Evolutionary conservation across 1,284 basidiomycete genomes (phyloP).

Genomic region (Trichosporon ovoides): DNA sequence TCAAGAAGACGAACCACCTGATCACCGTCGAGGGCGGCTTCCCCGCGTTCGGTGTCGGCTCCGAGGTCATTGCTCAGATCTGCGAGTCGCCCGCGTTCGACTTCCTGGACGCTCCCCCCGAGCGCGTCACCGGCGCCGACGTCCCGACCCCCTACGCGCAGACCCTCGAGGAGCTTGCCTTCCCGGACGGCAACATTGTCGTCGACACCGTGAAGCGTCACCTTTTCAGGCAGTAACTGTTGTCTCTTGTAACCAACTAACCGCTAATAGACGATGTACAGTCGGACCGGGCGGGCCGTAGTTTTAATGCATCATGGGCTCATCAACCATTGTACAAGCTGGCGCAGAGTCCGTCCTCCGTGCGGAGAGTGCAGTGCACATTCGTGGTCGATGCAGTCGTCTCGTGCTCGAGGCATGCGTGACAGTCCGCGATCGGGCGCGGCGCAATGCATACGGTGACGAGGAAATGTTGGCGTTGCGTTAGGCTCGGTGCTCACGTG

Average conservation of each 20-base stretch:
- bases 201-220: slow-evolving; percentile 87
- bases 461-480: too few relatives aligned
- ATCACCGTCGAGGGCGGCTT: slow-evolving; percentile 97
- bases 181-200: slow-evolving; percentile 83
- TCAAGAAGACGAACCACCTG: slow-evolving; percentile 97
- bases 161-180: slow-evolving; percentile 79
- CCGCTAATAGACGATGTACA: slow-evolving; percentile 19
- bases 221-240: slow-evolving; percentile 52
- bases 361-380: too few relatives aligned
- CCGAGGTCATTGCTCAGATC: slow-evolving; percentile 94
- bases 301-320: slow-evolving; percentile 9
- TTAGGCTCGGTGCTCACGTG: too few relatives aligned
- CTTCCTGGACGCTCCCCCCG: slow-evolving; percentile 94
- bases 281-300: slow-evolving; percentile 5
- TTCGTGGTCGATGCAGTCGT: too few relatives aligned
- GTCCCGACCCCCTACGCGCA: slow-evolving; percentile 92
- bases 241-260: slow-evolving; percentile 9
- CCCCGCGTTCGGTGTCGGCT: slow-evolving; percentile 96
- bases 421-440: too few relatives aligned
- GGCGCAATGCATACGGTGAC: too few relatives aligned
- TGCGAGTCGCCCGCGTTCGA: slow-evolving; percentile 94
- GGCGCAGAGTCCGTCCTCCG: too few relatives aligned
- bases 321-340: background rate
- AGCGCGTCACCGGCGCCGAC: slow-evolving; percentile 93
- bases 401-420: background rate